Conservation (phyloP, 2,329 filamentous ascomycete species). For the Phyllosticta capitalensis region DNA sequence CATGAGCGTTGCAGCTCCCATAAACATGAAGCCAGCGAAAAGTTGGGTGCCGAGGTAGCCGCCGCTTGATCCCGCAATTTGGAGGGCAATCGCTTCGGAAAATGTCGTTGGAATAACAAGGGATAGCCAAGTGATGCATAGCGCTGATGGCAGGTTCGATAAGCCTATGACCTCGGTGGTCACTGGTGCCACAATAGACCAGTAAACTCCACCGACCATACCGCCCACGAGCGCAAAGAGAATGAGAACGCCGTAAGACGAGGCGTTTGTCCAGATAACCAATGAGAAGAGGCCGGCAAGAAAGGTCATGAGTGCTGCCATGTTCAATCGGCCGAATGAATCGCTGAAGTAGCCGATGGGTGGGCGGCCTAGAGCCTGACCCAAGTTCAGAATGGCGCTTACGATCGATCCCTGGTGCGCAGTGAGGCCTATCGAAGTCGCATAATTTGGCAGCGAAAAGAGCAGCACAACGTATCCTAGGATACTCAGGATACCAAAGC, state of each 20-base stretch:
- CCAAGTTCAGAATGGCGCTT: slow-evolving; percentile 62
- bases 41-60: slow-evolving; percentile 51
- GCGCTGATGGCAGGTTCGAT: slow-evolving; percentile 54
- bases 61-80: slow-evolving; percentile 39
- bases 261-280: slow-evolving; percentile 64
- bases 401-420: slow-evolving; percentile 60
- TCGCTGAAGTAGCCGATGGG: slow-evolving; percentile 66
- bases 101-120: slow-evolving; percentile 62
- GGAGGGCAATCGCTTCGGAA: slow-evolving; percentile 46
- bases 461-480: slow-evolving; percentile 68
- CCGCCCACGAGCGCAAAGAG: slow-evolving; percentile 61
- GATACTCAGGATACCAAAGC: slow-evolving; percentile 62
- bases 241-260: slow-evolving; percentile 57
- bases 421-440: slow-evolving; percentile 55
- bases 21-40: slow-evolving; percentile 53
- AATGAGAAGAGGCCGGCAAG: slow-evolving; percentile 55
- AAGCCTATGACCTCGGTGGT: slow-evolving; percentile 66
- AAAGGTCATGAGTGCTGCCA: slow-evolving; percentile 57
- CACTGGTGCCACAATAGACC: slow-evolving; percentile 54
- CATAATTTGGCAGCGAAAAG: slow-evolving; percentile 67
- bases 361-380: slow-evolving; percentile 59
- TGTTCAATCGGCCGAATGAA: slow-evolving; percentile 60
- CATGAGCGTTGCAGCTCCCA: slow-evolving; percentile 45
- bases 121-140: slow-evolving; percentile 64
- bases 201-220: slow-evolving; percentile 60